A percentile compares a stretch with the other conserved stretches of the same genome.
Evolutionary conservation across 2,329 filamentous ascomycete species (phyloP).

Genomic region (Fusarium miscanthi): DNA sequence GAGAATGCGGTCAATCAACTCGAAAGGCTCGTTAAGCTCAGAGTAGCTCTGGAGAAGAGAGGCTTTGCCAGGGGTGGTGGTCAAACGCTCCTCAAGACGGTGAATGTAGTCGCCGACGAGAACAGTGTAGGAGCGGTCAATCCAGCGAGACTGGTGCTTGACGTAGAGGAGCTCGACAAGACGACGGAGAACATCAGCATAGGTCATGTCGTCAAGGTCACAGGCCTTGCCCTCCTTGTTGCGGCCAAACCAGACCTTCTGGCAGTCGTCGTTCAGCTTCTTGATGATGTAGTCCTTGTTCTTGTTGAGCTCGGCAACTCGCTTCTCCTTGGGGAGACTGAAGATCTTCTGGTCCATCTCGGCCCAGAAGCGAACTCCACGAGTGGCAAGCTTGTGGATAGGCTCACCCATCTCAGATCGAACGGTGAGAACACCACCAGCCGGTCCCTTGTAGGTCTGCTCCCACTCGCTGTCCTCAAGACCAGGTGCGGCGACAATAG

Average conservation of each 20-base stretch:
- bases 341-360: constrained; percentile 99
- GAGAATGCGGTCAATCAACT: constrained; percentile 81
- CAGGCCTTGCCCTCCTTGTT: constrained; percentile 84
- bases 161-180: constrained; percentile 93
- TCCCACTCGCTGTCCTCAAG: constrained; percentile 88
- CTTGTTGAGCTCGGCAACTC: constrained; percentile 87
- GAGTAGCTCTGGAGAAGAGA: constrained; percentile 91
- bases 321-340: constrained; percentile 93
- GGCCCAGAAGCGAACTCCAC: constrained; percentile 95
- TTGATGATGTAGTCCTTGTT: constrained; percentile 91
- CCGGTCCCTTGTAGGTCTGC: constrained; percentile 89
- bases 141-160: constrained; percentile 91
- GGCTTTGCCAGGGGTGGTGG: constrained; percentile 73
- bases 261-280: constrained; percentile 95
- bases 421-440: constrained; percentile 95
- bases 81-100: constrained; percentile 96
- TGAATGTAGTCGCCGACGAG: constrained; percentile 96
- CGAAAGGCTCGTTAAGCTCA: constrained; percentile 85
- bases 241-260: constrained; percentile 95
- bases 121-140: constrained; percentile 83
- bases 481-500: constrained; percentile 87
- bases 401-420: constrained; percentile 99
- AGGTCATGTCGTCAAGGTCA: constrained; percentile 96
- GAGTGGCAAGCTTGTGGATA: constrained; percentile 97
- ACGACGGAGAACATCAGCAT: constrained; percentile 85